phyloP scores from a whole-genome alignment of 257 asterid genomes.

The Mitragyna speciosa region DNA sequence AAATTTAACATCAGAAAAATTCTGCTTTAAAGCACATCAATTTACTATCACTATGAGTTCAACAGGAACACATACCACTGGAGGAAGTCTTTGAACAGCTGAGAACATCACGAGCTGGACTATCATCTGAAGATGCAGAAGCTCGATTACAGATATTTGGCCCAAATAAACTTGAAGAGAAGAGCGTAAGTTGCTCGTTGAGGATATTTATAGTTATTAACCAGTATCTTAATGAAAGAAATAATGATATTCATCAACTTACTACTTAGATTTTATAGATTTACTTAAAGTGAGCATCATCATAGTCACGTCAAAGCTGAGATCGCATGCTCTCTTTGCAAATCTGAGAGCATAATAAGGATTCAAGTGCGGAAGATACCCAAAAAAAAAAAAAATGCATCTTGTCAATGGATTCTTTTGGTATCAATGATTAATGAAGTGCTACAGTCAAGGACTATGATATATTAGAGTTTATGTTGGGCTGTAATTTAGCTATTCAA shows the following conservation, averaged over 20 bases:
- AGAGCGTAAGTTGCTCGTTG: conserved; percentile 18
- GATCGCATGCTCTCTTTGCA: background rate
- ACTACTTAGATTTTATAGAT: background rate
- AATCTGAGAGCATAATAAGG: background rate
- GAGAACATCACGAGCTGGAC: conserved; percentile 29
- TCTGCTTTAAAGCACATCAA: background rate
- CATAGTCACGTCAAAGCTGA: background rate
- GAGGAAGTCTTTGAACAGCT: conserved; percentile 31
- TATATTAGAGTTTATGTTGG: background rate
- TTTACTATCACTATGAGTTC: background rate
- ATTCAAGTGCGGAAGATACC: background rate
- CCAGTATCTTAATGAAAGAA: background rate
- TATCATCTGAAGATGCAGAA: conserved; percentile 34
- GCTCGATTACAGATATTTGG: conserved; percentile 25
- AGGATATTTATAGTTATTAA: background rate
- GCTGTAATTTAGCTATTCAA: background rate
- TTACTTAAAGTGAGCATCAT: background rate
- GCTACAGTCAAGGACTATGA: background rate
- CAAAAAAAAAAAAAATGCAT: background rate
- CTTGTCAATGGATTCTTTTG: background rate
- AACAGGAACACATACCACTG: conserved; percentile 27
- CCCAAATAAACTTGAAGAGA: conserved; percentile 36
- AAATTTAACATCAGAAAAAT: background rate
- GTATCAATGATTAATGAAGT: background rate
- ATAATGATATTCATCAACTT: background rate